Conservation (phyloP, 1,284 basidiomycete genomes). For the Boletus semigastroideus region DNA sequence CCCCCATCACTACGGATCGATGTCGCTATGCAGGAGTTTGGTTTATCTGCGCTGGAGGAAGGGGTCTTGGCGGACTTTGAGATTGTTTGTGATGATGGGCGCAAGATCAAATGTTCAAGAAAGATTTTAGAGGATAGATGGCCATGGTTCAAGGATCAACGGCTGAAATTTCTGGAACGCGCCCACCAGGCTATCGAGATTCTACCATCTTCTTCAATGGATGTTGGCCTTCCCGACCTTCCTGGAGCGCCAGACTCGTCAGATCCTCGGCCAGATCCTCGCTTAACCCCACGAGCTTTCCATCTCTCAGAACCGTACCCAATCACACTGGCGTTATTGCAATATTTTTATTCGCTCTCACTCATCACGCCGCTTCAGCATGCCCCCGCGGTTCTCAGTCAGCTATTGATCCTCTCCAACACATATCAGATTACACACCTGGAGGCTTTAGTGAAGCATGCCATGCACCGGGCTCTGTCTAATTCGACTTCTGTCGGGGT, state of each 20-base stretch:
- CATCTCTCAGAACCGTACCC: constrained; percentile 87
- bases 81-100: constrained; percentile 87
- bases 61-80: constrained; percentile 82
- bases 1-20: constrained; percentile 73
- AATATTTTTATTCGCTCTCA: constrained; percentile 89
- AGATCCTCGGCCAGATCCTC: constrained; percentile 62
- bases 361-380: constrained; percentile 89
- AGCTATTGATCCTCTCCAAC: constrained; percentile 81
- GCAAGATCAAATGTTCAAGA: constrained; percentile 79
- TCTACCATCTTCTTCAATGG: constrained; percentile 58
- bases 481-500: constrained; percentile 85
- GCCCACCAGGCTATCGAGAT: constrained; percentile 54
- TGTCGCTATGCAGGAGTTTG: constrained; percentile 72
- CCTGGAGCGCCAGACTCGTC: constrained; percentile 46
- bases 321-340: constrained; percentile 84
- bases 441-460: constrained; percentile 80
- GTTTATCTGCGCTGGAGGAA: constrained; percentile 78
- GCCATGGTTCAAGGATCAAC: constrained; percentile 89
- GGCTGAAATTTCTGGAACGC: constrained; percentile 53
- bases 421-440: constrained; percentile 82
- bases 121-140: constrained; percentile 83
- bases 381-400: constrained; percentile 84
- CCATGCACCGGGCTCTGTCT: constrained; percentile 85
- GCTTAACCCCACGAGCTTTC: constrained; percentile 77
- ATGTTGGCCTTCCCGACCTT: constrained; percentile 58